These are phyloP conservation scores for Oryza glaberrima DNA, from an alignment of 176 grass and related monocot species.

Conservation along the genomic window DNA sequence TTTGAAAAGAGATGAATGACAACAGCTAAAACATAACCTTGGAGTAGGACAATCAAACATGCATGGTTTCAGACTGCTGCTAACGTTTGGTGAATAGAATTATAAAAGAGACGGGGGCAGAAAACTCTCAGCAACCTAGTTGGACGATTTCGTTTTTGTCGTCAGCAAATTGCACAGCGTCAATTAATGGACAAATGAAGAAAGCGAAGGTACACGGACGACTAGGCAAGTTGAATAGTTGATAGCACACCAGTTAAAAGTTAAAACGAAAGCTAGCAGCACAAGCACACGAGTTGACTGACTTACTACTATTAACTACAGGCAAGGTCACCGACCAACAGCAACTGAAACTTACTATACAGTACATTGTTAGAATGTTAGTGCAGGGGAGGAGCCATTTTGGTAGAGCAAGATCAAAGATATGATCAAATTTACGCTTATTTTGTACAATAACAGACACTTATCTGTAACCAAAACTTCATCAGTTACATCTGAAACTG, in stretches of 20 bases:
- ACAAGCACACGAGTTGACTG: neutral
- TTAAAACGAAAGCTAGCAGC: neutral
- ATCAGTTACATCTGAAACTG: neutral
- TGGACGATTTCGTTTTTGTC: neutral
- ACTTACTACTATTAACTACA: neutral
- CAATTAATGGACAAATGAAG: neutral
- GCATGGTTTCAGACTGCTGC: neutral
- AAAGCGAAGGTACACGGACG: neutral
- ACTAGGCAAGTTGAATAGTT: neutral
- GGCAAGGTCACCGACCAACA: neutral
- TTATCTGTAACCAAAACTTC: neutral
- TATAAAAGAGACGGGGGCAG: neutral
- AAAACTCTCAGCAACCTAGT: neutral
- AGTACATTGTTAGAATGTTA: no score
- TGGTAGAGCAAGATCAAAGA: neutral
- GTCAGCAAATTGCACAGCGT: neutral
- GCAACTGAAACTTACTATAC: neutral
- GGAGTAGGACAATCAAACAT: neutral
- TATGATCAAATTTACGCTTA: neutral
- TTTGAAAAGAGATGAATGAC: neutral
- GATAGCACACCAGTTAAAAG: neutral
- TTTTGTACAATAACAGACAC: neutral
- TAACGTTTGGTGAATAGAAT: neutral
- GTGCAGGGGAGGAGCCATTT: neutral
- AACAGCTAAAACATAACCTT: neutral